phyloP scores from a whole-genome alignment of 106 monocot genomes.

The Dioscorea zingiberensis region DNA sequence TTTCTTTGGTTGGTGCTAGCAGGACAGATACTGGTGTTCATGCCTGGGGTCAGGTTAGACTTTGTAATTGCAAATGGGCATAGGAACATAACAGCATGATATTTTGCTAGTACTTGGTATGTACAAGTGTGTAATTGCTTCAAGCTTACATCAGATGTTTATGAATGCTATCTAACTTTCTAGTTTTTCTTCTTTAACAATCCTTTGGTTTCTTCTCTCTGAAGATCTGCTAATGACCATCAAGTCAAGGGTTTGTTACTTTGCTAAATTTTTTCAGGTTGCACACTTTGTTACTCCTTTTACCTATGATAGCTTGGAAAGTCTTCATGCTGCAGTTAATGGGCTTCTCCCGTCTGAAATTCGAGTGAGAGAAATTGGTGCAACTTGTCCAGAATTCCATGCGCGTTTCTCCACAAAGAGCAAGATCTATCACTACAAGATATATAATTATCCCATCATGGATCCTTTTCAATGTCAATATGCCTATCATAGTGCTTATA shows the following conservation, averaged over 20 bases:
- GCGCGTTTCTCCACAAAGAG: slow-evolving; percentile 68
- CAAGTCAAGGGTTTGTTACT: background rate
- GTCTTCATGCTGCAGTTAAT: slow-evolving; percentile 60
- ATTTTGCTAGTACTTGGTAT: no score
- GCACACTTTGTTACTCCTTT: slow-evolving; percentile 80
- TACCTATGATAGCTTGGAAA: slow-evolving; percentile 47
- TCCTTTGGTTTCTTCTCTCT: background rate
- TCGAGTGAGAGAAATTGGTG: slow-evolving; percentile 65
- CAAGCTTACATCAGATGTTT: no score
- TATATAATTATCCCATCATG: slow-evolving; percentile 65
- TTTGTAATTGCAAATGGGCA: background rate
- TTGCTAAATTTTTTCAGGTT: slow-evolving; percentile 40
- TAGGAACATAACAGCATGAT: no score
- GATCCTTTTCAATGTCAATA: slow-evolving; percentile 69
- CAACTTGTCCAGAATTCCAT: slow-evolving; percentile 65
- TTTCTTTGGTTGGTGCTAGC: slow-evolving; percentile 65
- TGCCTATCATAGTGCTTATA: slow-evolving; percentile 70
- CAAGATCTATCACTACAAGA: slow-evolving; percentile 82
- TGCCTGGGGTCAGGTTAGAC: slow-evolving; percentile 90
- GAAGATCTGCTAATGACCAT: background rate
- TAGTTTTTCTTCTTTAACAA: background rate
- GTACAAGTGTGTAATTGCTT: no score
- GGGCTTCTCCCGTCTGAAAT: slow-evolving; percentile 74
- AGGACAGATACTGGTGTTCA: slow-evolving; percentile 87
- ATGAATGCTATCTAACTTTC: background rate